These are phyloP conservation scores for Fusarium marasasianum DNA, from an alignment of 2,329 filamentous ascomycete genomes.

Conservation along the genomic window DNA sequence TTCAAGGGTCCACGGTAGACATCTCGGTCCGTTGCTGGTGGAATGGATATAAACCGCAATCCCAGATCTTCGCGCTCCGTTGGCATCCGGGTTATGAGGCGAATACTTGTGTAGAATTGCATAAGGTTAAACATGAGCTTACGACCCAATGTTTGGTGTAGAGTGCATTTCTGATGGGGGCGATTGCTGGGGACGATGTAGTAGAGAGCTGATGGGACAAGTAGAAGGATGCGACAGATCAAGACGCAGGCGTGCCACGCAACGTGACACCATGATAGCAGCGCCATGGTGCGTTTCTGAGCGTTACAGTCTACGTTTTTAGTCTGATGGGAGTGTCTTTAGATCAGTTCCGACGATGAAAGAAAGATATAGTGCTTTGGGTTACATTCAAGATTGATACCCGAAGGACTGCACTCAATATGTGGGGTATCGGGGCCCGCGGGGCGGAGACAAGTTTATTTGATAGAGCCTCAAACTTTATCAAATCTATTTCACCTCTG, in stretches of 20 bases:
- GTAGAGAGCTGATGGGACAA: neutral
- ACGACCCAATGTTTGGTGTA: neutral
- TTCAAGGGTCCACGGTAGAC: neutral
- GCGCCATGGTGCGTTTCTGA: too few species aligned
- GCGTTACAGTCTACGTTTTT: accelerated
- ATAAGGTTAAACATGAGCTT: neutral
- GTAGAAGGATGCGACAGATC: neutral
- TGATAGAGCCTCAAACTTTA: neutral
- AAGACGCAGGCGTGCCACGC: neutral
- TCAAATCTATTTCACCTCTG: conserved; percentile 41
- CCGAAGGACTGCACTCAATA: neutral
- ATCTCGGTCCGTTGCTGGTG: neutral
- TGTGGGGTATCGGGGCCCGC: neutral
- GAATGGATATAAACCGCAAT: neutral
- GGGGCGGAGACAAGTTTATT: too few species aligned
- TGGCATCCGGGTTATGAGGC: neutral
- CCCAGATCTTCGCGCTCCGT: neutral
- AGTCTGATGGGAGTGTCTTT: accelerated
- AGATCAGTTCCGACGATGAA: accelerated
- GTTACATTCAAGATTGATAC: neutral
- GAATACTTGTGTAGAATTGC: neutral
- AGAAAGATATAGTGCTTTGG: neutral
- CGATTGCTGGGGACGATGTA: neutral
- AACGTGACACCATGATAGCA: neutral
- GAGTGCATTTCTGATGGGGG: neutral